A percentile compares a stretch with the other conserved stretches of the same genome.
Conservation (phyloP, 352 stramenopile species). For the Phytophthora palmivora region DNA sequence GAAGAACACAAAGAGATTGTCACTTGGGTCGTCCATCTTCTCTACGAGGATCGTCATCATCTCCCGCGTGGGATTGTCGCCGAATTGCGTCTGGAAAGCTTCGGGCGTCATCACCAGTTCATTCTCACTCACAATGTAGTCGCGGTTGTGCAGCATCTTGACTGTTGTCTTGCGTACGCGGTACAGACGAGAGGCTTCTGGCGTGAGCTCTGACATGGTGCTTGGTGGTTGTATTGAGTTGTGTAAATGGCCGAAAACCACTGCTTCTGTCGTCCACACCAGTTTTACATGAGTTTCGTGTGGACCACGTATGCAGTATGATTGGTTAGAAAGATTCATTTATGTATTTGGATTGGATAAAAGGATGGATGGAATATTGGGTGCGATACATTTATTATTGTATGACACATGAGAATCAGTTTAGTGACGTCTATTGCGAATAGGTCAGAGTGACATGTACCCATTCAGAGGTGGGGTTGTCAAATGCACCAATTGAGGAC, state of each 20-base stretch:
- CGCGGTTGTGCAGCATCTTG: constrained; percentile 95
- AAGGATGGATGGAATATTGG: too few species aligned
- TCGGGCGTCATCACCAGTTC: constrained; percentile 96
- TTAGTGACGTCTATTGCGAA: constrained; percentile 27
- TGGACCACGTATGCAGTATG: too few species aligned
- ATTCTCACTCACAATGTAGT: constrained; percentile 98
- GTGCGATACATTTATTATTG: too few species aligned
- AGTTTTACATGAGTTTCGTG: too few species aligned
- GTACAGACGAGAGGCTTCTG: constrained; percentile 90
- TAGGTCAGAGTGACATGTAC: constrained; percentile 52
- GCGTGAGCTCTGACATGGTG: constrained; percentile 77
- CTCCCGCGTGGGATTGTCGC: constrained; percentile 94
- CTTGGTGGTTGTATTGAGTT: too few species aligned
- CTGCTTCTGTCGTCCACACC: too few species aligned
- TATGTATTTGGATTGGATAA: too few species aligned
- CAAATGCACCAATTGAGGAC: constrained; percentile 48
- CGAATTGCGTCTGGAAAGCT: constrained; percentile 91
- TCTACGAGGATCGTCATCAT: constrained; percentile 97
- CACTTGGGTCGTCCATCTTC: constrained; percentile 92
- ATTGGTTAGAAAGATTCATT: too few species aligned
- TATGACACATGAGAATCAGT: too few species aligned
- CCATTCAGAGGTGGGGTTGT: constrained; percentile 42
- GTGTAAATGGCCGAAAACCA: too few species aligned
- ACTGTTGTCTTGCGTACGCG: constrained; percentile 96
- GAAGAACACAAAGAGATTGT: constrained; percentile 99